Evolutionary conservation across 2,329 filamentous ascomycete genomes (phyloP).

Genomic region (Pestalotiopsis fici): DNA sequence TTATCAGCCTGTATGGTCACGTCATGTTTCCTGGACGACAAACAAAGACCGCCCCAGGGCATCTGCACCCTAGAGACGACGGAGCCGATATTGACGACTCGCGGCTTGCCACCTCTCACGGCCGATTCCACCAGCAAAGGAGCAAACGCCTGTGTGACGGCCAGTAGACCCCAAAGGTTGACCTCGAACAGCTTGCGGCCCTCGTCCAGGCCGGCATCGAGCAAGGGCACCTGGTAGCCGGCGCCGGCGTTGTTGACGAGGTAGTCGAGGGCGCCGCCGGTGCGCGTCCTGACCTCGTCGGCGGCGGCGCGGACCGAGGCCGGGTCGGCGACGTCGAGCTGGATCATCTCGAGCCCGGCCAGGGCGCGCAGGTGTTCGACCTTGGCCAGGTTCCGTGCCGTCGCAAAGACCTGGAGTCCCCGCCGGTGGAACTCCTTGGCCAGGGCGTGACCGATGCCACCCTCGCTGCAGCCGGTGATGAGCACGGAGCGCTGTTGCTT

Average conservation of each 20-base stretch:
- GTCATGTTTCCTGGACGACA: background rate
- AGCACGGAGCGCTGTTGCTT: slow-evolving; percentile 8
- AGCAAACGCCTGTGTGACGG: slow-evolving; percentile 38
- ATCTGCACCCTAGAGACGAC: slow-evolving; percentile 29
- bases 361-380: slow-evolving; percentile 27
- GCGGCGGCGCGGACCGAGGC: slow-evolving; percentile 33
- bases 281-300: slow-evolving; percentile 29
- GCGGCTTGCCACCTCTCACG: slow-evolving; percentile 16
- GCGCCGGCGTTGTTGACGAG: slow-evolving; percentile 45
- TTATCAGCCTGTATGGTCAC: background rate
- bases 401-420: slow-evolving; percentile 41
- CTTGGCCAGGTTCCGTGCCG: slow-evolving; percentile 35
- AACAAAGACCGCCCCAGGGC: slow-evolving; percentile 36
- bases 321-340: slow-evolving; percentile 39
- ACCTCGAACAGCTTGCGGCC: slow-evolving; percentile 19
- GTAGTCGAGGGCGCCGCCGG: slow-evolving; percentile 40
- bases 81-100: slow-evolving; percentile 43
- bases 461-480: slow-evolving; percentile 36
- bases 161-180: slow-evolving; percentile 33
- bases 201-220: slow-evolving; percentile 32
- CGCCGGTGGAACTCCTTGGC: slow-evolving; percentile 36
- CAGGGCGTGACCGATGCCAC: slow-evolving; percentile 41
- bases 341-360: slow-evolving; percentile 36
- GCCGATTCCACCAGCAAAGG: slow-evolving; percentile 34
- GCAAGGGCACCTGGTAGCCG: slow-evolving; percentile 29